These are phyloP conservation scores for Solanum peruvianum DNA, from an alignment of 257 asterid genomes.

Conservation along the genomic window DNA sequence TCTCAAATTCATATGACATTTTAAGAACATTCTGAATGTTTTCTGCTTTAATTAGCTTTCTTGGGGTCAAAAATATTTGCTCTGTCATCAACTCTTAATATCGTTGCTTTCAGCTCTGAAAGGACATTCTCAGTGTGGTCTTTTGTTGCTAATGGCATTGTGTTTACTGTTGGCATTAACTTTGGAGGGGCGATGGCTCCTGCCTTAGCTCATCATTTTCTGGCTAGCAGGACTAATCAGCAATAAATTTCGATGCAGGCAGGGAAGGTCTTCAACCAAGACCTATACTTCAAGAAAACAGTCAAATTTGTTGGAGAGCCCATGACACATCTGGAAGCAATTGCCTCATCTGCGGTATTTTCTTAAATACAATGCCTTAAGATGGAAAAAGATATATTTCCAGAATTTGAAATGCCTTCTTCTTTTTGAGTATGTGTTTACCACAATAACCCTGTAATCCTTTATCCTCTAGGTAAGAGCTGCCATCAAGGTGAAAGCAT, in stretches of 20 bases:
- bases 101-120: background rate
- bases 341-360: constrained; percentile 80
- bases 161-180: background rate
- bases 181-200: background rate
- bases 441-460: background rate
- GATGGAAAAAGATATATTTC: background rate
- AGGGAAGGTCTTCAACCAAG: constrained; percentile 81
- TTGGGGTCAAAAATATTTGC: background rate
- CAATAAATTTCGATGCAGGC: constrained; percentile 38
- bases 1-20: background rate
- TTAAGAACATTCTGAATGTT: background rate
- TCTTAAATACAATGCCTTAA: background rate
- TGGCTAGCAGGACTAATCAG: background rate
- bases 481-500: constrained; percentile 88
- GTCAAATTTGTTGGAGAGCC: constrained; percentile 75
- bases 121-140: background rate
- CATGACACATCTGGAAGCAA: constrained; percentile 81
- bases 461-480: constrained; percentile 61
- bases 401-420: background rate
- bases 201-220: background rate
- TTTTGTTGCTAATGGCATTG: background rate
- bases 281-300: constrained; percentile 65
- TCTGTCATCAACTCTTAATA: background rate
- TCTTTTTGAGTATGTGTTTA: background rate
- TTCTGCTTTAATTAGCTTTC: background rate